Evolutionary conservation across 2,329 filamentous ascomycete species (phyloP).

Genomic region (Thielaviopsis ethacetica): DNA sequence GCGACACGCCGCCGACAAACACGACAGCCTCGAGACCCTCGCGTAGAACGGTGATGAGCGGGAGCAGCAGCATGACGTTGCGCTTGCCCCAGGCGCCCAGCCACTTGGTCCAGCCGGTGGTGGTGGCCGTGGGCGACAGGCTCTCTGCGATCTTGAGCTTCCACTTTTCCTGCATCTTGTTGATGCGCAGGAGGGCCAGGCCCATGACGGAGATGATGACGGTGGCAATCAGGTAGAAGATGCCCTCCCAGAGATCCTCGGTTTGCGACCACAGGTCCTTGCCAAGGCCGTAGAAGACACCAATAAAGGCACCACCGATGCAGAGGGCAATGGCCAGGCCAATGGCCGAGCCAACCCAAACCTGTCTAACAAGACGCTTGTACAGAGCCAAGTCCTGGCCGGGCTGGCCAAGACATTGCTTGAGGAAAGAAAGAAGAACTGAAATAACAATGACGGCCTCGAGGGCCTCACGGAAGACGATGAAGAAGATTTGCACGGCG

Average conservation of each 20-base stretch:
- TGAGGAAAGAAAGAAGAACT: constrained; percentile 71
- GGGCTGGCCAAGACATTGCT: constrained; percentile 56
- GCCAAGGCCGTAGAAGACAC: constrained; percentile 53
- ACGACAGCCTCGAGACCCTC: constrained; percentile 65
- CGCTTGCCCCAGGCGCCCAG: constrained; percentile 43
- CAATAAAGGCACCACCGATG: constrained; percentile 52
- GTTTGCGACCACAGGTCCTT: constrained; percentile 42
- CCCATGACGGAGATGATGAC: constrained; percentile 61
- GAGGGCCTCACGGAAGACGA: constrained; percentile 72
- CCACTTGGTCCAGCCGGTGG: constrained; percentile 13
- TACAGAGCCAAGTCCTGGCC: constrained; percentile 44
- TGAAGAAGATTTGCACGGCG: constrained; percentile 71
- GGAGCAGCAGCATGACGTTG: constrained; percentile 62
- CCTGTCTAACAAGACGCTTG: constrained; percentile 51
- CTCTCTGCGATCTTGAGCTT: constrained; percentile 52
- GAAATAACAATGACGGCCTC: constrained; percentile 77
- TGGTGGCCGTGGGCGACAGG: constrained; percentile 20
- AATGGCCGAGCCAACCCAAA: constrained; percentile 50
- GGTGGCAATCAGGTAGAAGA: constrained; percentile 49
- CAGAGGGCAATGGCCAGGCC: constrained; percentile 49
- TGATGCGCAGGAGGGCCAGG: constrained; percentile 55
- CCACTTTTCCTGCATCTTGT: constrained; percentile 66
- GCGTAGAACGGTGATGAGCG: constrained; percentile 60
- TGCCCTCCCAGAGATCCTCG: constrained; percentile 59
- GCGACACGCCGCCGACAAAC: constrained; percentile 62